These are phyloP conservation scores for Stephania japonica DNA, from an alignment of 164 flowering plant genomes.

Conservation along the genomic window DNA sequence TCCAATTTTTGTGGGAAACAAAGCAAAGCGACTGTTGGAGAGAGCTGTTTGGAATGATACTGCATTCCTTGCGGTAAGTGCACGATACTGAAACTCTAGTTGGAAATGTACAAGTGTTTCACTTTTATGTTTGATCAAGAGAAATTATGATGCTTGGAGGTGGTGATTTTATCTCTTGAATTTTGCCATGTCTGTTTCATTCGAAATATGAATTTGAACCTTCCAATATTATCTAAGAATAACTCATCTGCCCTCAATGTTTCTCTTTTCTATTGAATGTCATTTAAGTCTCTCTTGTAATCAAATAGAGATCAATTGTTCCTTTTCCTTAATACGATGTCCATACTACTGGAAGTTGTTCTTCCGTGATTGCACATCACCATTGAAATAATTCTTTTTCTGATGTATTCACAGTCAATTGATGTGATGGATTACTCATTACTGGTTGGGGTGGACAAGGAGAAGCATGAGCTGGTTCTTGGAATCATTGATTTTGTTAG, in stretches of 20 bases:
- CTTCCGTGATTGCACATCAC: not conserved
- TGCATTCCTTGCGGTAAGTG: constrained; percentile 88
- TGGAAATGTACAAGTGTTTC: not conserved
- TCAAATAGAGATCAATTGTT: not conserved
- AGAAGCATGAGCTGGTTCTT: constrained; percentile 82
- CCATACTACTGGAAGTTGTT: not conserved
- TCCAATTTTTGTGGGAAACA: constrained; percentile 97
- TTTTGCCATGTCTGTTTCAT: not conserved
- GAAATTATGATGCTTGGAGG: not conserved
- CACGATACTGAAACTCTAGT: not conserved
- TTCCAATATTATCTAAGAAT: not conserved
- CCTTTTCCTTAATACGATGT: no score
- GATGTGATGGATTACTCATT: constrained; percentile 98
- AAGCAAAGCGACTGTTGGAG: constrained; percentile 85
- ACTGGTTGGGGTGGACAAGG: constrained; percentile 91
- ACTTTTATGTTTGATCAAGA: not conserved
- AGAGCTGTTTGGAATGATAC: constrained; percentile 99
- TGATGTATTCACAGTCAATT: constrained; percentile 49
- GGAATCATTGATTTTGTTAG: constrained; percentile 99
- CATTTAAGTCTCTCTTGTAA: no score
- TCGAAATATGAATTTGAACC: no score
- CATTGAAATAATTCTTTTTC: not conserved
- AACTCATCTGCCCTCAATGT: not conserved
- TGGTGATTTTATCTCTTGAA: not conserved
- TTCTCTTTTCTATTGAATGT: not conserved